Percentiles rank a stretch among this genome's conserved stretches.
Conservation (phyloP, 805 yeast genomes). For the Pichia deserticola region DNA sequence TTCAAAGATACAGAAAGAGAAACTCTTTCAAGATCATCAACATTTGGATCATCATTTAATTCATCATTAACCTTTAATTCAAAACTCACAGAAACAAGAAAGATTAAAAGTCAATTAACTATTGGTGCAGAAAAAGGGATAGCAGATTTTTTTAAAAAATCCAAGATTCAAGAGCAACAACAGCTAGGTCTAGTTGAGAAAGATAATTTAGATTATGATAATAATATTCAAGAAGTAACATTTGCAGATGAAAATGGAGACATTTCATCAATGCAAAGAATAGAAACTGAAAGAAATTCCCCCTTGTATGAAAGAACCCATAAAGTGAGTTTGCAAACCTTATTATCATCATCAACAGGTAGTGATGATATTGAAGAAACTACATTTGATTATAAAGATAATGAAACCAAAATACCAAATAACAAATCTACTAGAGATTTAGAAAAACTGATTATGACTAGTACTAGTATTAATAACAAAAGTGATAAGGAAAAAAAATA, state of each 20-base stretch:
- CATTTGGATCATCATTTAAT: not conserved
- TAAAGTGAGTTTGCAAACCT: conserved; percentile 3
- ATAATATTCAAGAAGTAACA: conserved; percentile 1
- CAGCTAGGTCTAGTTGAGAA: not conserved
- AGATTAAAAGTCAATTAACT: conserved; percentile 7
- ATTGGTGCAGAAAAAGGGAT: conserved; percentile 6
- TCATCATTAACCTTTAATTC: not conserved
- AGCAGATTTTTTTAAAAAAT: conserved; percentile 10
- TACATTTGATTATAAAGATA: conserved; percentile 8
- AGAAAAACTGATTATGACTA: conserved; percentile 3
- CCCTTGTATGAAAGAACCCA: conserved; percentile 18
- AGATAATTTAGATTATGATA: not conserved
- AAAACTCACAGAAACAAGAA: not conserved
- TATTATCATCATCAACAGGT: conserved; percentile 6
- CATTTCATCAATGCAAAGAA: conserved; percentile 19
- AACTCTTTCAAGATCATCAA: too few relatives aligned
- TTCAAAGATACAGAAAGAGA: too few relatives aligned
- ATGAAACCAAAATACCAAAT: not conserved
- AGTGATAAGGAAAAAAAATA: conserved; percentile 22
- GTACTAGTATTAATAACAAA: not conserved
- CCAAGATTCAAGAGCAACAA: conserved; percentile 7
- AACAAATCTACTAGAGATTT: not conserved
- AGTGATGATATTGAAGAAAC: conserved; percentile 6
- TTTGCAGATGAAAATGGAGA: conserved; percentile 6
- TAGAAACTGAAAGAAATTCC: conserved; percentile 29